A percentile compares a stretch with the other conserved stretches of the same genome.
Evolutionary conservation across 768 basidiomycete species (phyloP).

Genomic region (Boletus sensibilis): DNA sequence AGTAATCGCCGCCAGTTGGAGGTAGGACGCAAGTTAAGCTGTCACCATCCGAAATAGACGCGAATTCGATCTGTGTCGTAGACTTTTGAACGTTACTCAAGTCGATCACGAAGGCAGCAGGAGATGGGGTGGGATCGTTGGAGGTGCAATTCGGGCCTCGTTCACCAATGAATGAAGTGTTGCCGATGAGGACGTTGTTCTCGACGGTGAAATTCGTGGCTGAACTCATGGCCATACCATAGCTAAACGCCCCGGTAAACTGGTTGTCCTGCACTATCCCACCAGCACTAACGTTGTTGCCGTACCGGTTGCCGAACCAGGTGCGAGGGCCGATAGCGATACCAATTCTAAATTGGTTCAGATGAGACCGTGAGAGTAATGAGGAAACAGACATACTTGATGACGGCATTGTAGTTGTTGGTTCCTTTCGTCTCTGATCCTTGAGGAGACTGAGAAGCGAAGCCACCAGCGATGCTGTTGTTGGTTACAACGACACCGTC

Average conservation of each 20-base stretch:
- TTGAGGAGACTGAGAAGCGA: conserved; percentile 48
- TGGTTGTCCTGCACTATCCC: conserved; percentile 57
- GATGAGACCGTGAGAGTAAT: background rate
- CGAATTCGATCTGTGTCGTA: conserved; percentile 55
- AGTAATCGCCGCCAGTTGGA: conserved; percentile 64
- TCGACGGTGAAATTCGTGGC: conserved; percentile 66
- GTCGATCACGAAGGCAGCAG: conserved; percentile 61
- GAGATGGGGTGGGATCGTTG: conserved; percentile 47
- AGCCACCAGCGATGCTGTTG: conserved; percentile 69
- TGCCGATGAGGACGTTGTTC: conserved; percentile 59
- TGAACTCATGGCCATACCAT: conserved; percentile 65
- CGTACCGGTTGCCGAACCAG: conserved; percentile 66
- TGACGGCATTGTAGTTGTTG: conserved; percentile 59
- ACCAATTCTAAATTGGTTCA: conserved; percentile 57
- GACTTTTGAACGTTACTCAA: conserved; percentile 39
- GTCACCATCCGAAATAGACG: conserved; percentile 50
- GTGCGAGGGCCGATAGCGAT: conserved; percentile 75
- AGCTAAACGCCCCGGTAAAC: conserved; percentile 69
- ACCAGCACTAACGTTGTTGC: conserved; percentile 52
- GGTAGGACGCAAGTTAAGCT: conserved; percentile 66
- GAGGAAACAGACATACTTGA: conserved; percentile 54
- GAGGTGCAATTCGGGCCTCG: conserved; percentile 63
- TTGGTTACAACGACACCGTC: conserved; percentile 61
- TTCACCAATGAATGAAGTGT: conserved; percentile 73
- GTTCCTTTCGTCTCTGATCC: conserved; percentile 47